Evolutionary conservation across 306 rosid species (phyloP), one percentile per base, ranked within the genome.

Genomic region (Citrullus mucosospermus): DNA sequence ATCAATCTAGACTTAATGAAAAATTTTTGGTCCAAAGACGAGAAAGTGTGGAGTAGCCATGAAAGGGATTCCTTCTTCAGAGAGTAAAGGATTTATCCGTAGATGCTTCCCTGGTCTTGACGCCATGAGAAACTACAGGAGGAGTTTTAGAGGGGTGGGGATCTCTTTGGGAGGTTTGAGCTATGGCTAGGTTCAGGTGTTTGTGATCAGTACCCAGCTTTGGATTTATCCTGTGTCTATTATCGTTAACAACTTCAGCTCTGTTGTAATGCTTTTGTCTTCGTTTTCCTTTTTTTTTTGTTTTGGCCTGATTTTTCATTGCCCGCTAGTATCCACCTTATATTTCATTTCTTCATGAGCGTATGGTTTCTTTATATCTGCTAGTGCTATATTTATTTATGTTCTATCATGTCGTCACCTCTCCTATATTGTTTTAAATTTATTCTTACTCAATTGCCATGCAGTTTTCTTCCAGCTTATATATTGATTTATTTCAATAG

Each of bases 401-500:
- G 17, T 71, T 48, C 20, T 36, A 34, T 13, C 46, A 63, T 28
- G 28, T 48, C 30, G 59, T 71, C 77, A 22, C 41, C 59, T 28
- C 13, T 46, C 39, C n/a, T 71, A 14, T n/a, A 18, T 43, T 28
- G 5, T 25, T 25, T 71, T 25, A 44, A 18, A 69, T 43, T 69
- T 43, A 12, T 12, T 69, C 38, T 58, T 78, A 46, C 32, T 65
- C 36, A 17, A 8, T 50, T 59, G 9, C 34, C 70, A 55, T 59
- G 25, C 32, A 6, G 57, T 30, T 13, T 39, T 71, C 54, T 17
- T 69, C 65, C 66, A 75, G 55, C 78, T 76, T 32, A 76, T 76
- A 6, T 57, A 13, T 55, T 76, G 36, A 36, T 44, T 11, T 10
- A 50, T 80, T 10, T 46, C 38, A 76, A 86, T 90, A 94, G 98